A percentile compares a stretch with the other conserved stretches of the same genome.
Evolutionary conservation across 805 yeast genomes (phyloP).

Genomic region (Brettanomyces bruxellensis): DNA sequence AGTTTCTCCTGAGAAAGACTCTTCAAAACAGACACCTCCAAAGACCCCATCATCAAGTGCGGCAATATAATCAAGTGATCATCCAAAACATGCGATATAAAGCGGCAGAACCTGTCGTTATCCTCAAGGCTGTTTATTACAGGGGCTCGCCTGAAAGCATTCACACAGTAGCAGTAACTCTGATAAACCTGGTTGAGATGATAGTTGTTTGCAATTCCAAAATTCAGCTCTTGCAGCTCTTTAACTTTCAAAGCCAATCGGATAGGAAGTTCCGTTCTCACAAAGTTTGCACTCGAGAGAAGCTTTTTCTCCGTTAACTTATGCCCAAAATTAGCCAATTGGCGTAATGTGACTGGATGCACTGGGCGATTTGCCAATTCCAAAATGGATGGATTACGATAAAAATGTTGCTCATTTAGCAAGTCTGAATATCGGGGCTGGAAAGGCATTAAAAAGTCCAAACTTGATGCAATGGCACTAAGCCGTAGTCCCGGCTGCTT

Average conservation of each 20-base stretch:
- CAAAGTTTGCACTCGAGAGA: constrained; percentile 80
- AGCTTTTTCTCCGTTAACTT: constrained; percentile 68
- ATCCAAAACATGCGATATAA: constrained; percentile 56
- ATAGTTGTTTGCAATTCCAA: constrained; percentile 72
- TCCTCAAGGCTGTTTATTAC: constrained; percentile 61
- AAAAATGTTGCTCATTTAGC: constrained; percentile 62
- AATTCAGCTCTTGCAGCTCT: constrained; percentile 74
- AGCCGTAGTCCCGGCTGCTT: too few species aligned
- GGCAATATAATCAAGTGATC: constrained; percentile 78
- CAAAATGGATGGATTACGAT: constrained; percentile 65
- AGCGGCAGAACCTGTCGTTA: constrained; percentile 62
- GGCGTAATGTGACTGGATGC: constrained; percentile 84
- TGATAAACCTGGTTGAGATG: constrained; percentile 82
- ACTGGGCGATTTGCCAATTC: constrained; percentile 59
- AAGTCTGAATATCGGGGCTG: constrained; percentile 10
- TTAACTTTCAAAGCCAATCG: constrained; percentile 73
- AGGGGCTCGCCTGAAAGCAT: constrained; percentile 69
- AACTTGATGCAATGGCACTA: not conserved
- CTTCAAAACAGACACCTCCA: constrained; percentile 61
- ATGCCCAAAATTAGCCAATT: constrained; percentile 83
- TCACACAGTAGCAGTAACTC: constrained; percentile 80
- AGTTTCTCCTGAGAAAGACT: constrained; percentile 52
- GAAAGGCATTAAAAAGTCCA: constrained; percentile 13
- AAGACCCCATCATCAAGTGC: constrained; percentile 86
- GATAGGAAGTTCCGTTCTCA: constrained; percentile 74